Evolutionary conservation across 768 basidiomycete genomes (phyloP).

Genomic region (Podaxis pistillaris): DNA sequence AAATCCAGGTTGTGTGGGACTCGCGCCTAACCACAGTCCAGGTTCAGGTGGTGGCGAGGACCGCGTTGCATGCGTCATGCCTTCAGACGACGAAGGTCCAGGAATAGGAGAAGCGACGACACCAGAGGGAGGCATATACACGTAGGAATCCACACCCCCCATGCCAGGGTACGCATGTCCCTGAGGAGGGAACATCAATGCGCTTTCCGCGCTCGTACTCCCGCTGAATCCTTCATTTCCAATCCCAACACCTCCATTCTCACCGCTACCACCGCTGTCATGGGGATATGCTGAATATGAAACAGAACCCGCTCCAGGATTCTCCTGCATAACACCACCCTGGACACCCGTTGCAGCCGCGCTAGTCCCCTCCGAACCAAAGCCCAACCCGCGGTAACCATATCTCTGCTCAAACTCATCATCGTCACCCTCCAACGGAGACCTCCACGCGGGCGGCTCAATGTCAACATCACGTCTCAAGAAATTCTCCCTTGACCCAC

Average conservation of each 20-base stretch:
- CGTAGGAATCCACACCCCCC: neutral
- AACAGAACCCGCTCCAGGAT: slow-evolving; percentile 11
- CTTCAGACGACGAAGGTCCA: slow-evolving; percentile 12
- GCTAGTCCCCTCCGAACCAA: neutral
- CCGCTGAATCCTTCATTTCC: slow-evolving; percentile 15
- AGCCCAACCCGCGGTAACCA: slow-evolving; percentile 2
- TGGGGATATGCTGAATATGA: slow-evolving; percentile 4
- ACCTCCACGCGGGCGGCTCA: slow-evolving; percentile 24
- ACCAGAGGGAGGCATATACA: neutral
- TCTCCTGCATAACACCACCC: slow-evolving; percentile 6
- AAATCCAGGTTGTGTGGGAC: neutral
- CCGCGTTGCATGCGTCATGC: slow-evolving; percentile 5
- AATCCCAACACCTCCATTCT: slow-evolving; percentile 18
- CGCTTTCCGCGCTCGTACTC: slow-evolving; percentile 24
- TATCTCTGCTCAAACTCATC: slow-evolving; percentile 21
- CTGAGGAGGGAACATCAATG: slow-evolving; percentile 10
- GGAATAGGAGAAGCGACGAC: slow-evolving; percentile 20
- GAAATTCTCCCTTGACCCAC: slow-evolving; percentile 23
- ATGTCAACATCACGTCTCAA: slow-evolving; percentile 15
- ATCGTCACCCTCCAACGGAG: slow-evolving; percentile 28
- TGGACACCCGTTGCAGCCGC: neutral
- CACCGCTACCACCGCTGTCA: slow-evolving; percentile 16
- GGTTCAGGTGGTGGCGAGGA: slow-evolving; percentile 3
- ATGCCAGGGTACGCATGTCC: neutral
- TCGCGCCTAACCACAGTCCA: neutral